phyloP scores from a whole-genome alignment of 371 early-diverging fungal species.

The Rhizomucor pusillus region DNA sequence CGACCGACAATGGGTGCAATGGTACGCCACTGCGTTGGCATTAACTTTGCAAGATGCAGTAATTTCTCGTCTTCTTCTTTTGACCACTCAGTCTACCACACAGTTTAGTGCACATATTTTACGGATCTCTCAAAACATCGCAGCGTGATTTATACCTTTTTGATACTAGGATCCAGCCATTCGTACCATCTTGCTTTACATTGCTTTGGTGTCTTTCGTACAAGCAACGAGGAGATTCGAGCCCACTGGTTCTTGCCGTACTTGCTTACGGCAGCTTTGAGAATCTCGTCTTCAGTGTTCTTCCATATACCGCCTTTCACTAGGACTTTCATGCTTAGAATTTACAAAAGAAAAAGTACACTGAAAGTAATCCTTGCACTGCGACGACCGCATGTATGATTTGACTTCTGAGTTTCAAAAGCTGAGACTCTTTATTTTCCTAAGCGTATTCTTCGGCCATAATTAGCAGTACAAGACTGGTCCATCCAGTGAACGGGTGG shows the following conservation, averaged over 20 bases:
- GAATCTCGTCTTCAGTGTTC: slow-evolving; percentile 95
- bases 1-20: slow-evolving; percentile 98
- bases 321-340: slow-evolving; percentile 19
- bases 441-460: slow-evolving; percentile 65
- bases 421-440: not conserved
- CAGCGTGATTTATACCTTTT: slow-evolving; percentile 63
- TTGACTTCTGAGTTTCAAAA: no score
- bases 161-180: slow-evolving; percentile 98
- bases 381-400: no score
- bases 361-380: no score
- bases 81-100: slow-evolving; percentile 91
- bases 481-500: slow-evolving; percentile 98
- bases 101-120: not conserved
- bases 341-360: no score
- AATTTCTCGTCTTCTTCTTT: slow-evolving; percentile 98
- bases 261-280: slow-evolving; percentile 97
- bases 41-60: slow-evolving; percentile 94
- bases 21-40: slow-evolving; percentile 99
- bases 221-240: slow-evolving; percentile 93
- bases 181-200: slow-evolving; percentile 99
- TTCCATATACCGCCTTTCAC: slow-evolving; percentile 84
- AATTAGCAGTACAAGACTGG: slow-evolving; percentile 77
- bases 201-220: slow-evolving; percentile 95
- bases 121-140: not conserved
- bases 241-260: slow-evolving; percentile 99